phyloP scores from a whole-genome alignment of 2,329 filamentous ascomycete species.

The Arthrobotrys sphaeroides region DNA sequence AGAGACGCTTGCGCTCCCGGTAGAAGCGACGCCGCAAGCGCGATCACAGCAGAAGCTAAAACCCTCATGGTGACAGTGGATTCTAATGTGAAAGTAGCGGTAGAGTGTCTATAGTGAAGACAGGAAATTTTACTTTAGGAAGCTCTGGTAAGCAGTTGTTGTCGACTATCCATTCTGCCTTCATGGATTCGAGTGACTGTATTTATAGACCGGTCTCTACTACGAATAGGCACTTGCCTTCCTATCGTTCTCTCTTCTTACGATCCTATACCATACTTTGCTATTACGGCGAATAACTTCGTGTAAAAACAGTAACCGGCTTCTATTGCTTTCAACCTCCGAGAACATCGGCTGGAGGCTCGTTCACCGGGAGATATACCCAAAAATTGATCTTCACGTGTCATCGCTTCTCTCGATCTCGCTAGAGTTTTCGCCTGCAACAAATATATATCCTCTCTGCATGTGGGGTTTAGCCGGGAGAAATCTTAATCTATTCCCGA shows the following conservation, averaged over 20 bases:
- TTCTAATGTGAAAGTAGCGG: too few relatives aligned
- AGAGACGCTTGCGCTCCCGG: conserved; percentile 25
- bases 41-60: neutral
- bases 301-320: neutral
- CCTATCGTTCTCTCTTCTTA: neutral
- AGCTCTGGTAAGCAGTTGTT: neutral
- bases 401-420: conserved; percentile 23
- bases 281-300: neutral
- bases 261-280: neutral
- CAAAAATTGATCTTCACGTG: conserved; percentile 1
- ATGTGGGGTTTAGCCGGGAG: conserved; percentile 10
- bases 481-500: conserved; percentile 22
- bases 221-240: neutral
- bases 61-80: conserved; percentile 5
- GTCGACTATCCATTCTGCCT: neutral
- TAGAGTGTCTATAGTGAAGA: too few relatives aligned
- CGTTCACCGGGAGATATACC: too few relatives aligned
- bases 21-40: conserved; percentile 16
- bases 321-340: neutral
- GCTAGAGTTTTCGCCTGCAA: conserved; percentile 17
- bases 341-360: neutral
- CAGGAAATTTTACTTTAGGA: neutral
- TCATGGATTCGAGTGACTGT: neutral
- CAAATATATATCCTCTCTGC: neutral
- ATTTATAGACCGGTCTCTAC: neutral